Base-by-base conservation (phyloP, 176 grass and related monocot species). In the Melocanna baccifera region DNA sequence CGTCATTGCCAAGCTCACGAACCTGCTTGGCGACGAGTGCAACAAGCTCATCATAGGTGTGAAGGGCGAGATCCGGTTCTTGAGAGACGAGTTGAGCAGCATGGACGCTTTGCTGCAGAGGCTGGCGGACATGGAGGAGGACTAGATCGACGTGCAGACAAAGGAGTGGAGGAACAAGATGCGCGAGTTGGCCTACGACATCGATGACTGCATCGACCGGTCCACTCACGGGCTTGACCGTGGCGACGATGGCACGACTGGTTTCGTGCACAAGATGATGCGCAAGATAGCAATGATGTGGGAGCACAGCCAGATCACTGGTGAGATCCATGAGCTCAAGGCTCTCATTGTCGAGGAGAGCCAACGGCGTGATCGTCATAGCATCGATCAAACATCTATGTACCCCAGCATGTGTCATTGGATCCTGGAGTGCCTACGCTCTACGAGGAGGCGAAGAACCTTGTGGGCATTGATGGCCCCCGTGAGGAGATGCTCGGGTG, bases 11-110 rank as follows among this genome's bases (percentile, higher is more conserved):
- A 78, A 78, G 75, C 39, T 78, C 0, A n/a, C 56, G 16, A 28
- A 36, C 13, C 16, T 78, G 56, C 25, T 77, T 13, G 37, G 40
- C 12, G 28, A 19, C 4, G 56, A 43, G 11, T 43, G 19, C 56
- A 4, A 82, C 40, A 40, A 40, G 5, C 6, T 77, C 45, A 34
- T 82, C 37, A 37, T 1, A 9, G 6, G 20, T 26, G 20, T 82
- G 1, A 26, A 30, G n/a, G 57, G 77, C 9, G 81, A 36, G 6
- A 64, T 83, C 28, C n/a, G 9, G 5, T 83, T 73, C 12, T 56
- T 63, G 18, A 63, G n/a, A 19, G 29, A 42, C 15, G 69, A 83
- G 81, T 69, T 83, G 4, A 50, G 55, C 11, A 83, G 68, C 41
- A 73, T 73, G 67, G 58, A 50, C 3, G 41, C 81, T 19, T 41